phyloP scores from a whole-genome alignment of 2,329 filamentous ascomycete genomes.

The Sporothrix sp. region DNA sequence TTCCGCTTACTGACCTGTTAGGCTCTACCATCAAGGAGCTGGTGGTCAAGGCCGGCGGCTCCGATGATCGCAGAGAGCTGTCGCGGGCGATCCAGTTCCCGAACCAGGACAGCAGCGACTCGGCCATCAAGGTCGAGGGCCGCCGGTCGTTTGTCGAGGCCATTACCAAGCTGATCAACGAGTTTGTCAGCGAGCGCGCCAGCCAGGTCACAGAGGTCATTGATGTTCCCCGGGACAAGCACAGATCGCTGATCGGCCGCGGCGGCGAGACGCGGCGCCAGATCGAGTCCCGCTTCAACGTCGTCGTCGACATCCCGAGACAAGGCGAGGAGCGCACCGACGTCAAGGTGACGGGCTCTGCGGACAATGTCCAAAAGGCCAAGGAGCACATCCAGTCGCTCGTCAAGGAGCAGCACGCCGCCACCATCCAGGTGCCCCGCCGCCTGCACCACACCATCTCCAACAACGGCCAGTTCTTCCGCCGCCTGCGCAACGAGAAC shows the following conservation, averaged over 20 bases:
- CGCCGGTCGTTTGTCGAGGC: conserved; percentile 76
- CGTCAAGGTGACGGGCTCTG: conserved; percentile 75
- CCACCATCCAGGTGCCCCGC: conserved; percentile 75
- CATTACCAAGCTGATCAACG: conserved; percentile 72
- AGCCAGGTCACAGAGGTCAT: conserved; percentile 69
- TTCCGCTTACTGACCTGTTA: conserved; percentile 35
- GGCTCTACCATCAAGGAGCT: conserved; percentile 79
- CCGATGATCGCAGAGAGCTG: conserved; percentile 72
- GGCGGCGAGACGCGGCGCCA: conserved; percentile 79
- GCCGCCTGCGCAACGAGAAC: conserved; percentile 73
- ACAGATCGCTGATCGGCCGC: conserved; percentile 81
- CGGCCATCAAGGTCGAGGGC: conserved; percentile 80
- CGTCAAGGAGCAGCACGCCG: conserved; percentile 77
- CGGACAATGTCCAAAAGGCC: conserved; percentile 70
- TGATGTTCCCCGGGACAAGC: conserved; percentile 82
- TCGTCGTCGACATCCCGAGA: conserved; percentile 82
- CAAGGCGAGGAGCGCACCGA: conserved; percentile 76
- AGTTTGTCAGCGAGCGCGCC: conserved; percentile 72
- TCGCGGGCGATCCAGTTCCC: conserved; percentile 93
- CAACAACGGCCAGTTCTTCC: conserved; percentile 90
- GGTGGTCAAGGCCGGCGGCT: conserved; percentile 78
- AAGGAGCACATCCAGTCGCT: conserved; percentile 74
- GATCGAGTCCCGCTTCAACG: conserved; percentile 76
- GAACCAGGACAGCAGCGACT: conserved; percentile 72
- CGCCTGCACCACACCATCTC: conserved; percentile 74